Percentiles rank a stretch among this genome's conserved stretches.
phyloP scores from a whole-genome alignment of 768 basidiomycete genomes.

The Rhizopogon rudus region DNA sequence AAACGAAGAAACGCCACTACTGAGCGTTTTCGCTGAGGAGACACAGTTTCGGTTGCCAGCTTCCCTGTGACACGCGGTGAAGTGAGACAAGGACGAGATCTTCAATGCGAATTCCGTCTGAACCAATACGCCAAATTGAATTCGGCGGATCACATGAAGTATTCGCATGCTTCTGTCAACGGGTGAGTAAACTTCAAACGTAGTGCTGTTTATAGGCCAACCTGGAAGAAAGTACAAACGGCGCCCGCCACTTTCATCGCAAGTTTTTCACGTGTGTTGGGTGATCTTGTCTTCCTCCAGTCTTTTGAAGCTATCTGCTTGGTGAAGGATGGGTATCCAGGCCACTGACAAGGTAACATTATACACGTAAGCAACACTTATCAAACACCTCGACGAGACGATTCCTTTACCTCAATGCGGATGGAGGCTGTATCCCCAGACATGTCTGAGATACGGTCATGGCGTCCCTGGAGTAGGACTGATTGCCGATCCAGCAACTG shows the following conservation, averaged over 20 bases:
- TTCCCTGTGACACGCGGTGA: slow-evolving; percentile 74
- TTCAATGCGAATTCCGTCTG: slow-evolving; percentile 17
- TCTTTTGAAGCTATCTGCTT: slow-evolving; percentile 75
- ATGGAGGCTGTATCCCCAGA: slow-evolving; percentile 74
- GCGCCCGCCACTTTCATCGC: slow-evolving; percentile 73
- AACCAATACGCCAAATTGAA: slow-evolving; percentile 19
- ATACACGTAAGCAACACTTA: slow-evolving; percentile 1
- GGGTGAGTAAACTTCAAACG: slow-evolving; percentile 8
- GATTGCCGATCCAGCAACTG: slow-evolving; percentile 60
- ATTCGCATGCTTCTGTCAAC: slow-evolving; percentile 11
- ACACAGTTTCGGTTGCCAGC: slow-evolving; percentile 73
- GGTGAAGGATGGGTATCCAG: slow-evolving; percentile 69
- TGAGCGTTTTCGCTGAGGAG: slow-evolving; percentile 21
- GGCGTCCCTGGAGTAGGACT: slow-evolving; percentile 46
- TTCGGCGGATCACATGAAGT: slow-evolving; percentile 6
- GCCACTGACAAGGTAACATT: slow-evolving; percentile 49
- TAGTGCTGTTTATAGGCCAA: slow-evolving; percentile 16
- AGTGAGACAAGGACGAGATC: slow-evolving; percentile 58
- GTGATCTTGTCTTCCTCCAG: slow-evolving; percentile 68
- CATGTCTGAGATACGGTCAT: slow-evolving; percentile 53
- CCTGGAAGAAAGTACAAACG: slow-evolving; percentile 60
- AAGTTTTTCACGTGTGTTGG: slow-evolving; percentile 67
- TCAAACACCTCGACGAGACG: background rate
- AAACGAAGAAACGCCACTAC: background rate
- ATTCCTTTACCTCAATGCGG: slow-evolving; percentile 52